Evolutionary conservation across 441 rosid genomes (phyloP), one percentile per base, ranked within the genome.

Genomic region (Erodium chrysanthum): DNA sequence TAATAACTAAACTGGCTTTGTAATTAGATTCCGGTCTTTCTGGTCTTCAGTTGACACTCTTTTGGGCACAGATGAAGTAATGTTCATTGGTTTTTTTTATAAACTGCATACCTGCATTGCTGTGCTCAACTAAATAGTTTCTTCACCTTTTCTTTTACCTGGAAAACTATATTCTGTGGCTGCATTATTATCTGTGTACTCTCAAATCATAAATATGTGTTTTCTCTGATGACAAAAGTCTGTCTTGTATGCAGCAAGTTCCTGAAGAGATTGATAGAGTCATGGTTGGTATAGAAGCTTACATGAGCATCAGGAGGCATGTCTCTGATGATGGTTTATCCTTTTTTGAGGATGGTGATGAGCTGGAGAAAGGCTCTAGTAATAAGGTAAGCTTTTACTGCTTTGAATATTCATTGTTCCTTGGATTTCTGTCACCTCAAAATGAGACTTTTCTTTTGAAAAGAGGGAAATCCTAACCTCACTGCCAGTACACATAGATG

Each of bases 241-340:
- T n/a, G n/a, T 59, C 64, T 59, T 59, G 64, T 23, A 17, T 83
- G 77, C 89, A 95, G 99, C 99, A 95, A 95, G 95, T 86, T 66
- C 96, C 97, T 1, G 98, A 95, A 69, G 99, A 92, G 82, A 85
- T 92, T 74, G 99, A 92, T 73, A 86, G 99, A 68, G 90, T 95
- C 66, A 75, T 95, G 92, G 97, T 73, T 75, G 98, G 99, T 56
- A 74, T 87, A 73, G 84, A 92, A 85, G 98, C 98, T 35, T 95
- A 95, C 79, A 73, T 95, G 85, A 95, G 97, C 89, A 90, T 95
- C 66, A 84, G 97, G 69, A 88, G 80, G 81, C 88, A 84, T 73
- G 81, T 81, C 70, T 80, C 91, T 35, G 88, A 91, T 25, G 77
- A 79, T 62, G 92, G 96, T 35, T 75, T 92, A 68, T 86, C 84